Base-by-base conservation (phyloP, 2,329 filamentous ascomycete species). In the Botryotinia globosa region DNA sequence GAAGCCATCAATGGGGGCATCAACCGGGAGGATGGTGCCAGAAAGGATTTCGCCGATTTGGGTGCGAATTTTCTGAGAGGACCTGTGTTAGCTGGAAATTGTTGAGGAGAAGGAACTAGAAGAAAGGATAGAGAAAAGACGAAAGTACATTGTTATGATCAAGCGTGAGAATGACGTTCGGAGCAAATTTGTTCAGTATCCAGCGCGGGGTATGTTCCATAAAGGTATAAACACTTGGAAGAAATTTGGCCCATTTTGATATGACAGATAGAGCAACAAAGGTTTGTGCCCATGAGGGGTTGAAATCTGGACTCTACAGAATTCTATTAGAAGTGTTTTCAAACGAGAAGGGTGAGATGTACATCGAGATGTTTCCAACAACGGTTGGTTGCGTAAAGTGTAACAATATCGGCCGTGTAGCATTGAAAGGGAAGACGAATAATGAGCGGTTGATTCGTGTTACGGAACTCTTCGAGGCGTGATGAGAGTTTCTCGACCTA, bases 381-480 rank as follows among this genome's bases (percentile, higher is more conserved):
- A 42, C 65, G 48, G 6, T 67, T 67, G 3, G 65, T 67, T 39
- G 65, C 65, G 48, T 67, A 67, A 42, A 67, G 65, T 42, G 65
- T 67, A 4, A 67, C 76, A 7, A 79, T 74, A 74, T 82, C 80
- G 10, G 76, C 77, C 6, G 78, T 74, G 18, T 74, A 71, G 65
- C 73, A 77, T 59, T 72, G 72, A 61, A 75, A 77, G 8, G 73
- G 73, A 32, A 73, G 45, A 10, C 72, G 71, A 70, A 78, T 75
- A 5, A 44, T 58, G 58, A 77, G 70, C 22, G 74, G 73, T 44
- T 72, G 58, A n/a, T 68, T 68, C 7, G 65, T 69, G 32, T 71
- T 61, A 59, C 69, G 72, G n/a, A 73, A 77, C 51, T 74, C 73
- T 44, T 75, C 74, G 37, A 77, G 75, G 10, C 77, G 74, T 18